These are phyloP conservation scores for Saturnispora saitoi DNA, from an alignment of 805 yeast species.

Conservation along the genomic window DNA sequence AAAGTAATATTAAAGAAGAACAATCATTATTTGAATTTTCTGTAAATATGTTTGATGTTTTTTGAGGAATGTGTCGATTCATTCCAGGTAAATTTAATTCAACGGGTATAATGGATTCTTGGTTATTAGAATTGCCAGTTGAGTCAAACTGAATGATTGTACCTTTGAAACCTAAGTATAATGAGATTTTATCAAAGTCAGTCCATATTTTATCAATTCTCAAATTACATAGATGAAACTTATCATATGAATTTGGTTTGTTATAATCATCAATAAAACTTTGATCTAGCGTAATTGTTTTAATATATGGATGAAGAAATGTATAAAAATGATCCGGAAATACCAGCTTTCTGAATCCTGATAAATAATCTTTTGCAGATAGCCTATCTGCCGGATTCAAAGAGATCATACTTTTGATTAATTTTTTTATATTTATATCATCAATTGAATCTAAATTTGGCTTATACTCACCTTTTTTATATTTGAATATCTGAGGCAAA, in stretches of 20 bases:
- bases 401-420: constrained; percentile 57
- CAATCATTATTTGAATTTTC: constrained; percentile 28
- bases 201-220: constrained; percentile 52
- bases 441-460: constrained; percentile 56
- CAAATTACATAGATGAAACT: constrained; percentile 39
- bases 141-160: constrained; percentile 13
- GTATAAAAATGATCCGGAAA: constrained; percentile 66
- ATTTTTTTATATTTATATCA: constrained; percentile 39
- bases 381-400: constrained; percentile 55
- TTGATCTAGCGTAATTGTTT: constrained; percentile 13
- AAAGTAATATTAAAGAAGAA: constrained; percentile 49
- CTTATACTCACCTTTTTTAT: constrained; percentile 54
- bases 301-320: constrained; percentile 63
- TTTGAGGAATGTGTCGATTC: constrained; percentile 36
- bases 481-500: constrained; percentile 78
- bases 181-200: constrained; percentile 45
- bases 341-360: constrained; percentile 37
- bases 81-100: constrained; percentile 46
- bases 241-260: background rate
- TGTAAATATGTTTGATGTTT: constrained; percentile 26
- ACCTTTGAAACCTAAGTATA: constrained; percentile 31
- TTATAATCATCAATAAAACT: background rate
- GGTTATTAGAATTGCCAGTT: constrained; percentile 8
- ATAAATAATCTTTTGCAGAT: constrained; percentile 45
- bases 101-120: constrained; percentile 29